A percentile compares a stretch with the other conserved stretches of the same genome.
Evolutionary conservation across 805 yeast genomes (phyloP).

Genomic region (Hanseniaspora meyeri): DNA sequence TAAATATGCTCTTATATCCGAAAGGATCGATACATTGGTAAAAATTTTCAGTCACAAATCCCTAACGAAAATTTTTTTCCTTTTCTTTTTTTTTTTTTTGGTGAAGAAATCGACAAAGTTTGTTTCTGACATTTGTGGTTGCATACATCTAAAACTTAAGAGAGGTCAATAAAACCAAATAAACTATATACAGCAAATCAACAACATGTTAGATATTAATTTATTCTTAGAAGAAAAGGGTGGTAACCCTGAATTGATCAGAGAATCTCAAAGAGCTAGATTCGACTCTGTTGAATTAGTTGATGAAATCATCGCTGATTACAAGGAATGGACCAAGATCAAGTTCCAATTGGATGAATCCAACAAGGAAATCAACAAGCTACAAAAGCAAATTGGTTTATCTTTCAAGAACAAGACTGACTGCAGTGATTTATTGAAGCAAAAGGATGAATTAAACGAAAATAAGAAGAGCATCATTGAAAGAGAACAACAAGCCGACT

Average conservation of each 20-base stretch:
- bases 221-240: constrained; percentile 93
- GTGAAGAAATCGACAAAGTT: not conserved
- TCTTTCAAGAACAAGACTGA: constrained; percentile 93
- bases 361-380: constrained; percentile 76
- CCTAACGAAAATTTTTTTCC: not conserved
- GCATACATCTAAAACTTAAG: no score
- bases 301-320: constrained; percentile 84
- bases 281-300: constrained; percentile 90
- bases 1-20: constrained; percentile 37
- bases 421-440: constrained; percentile 66
- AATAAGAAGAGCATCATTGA: constrained; percentile 56
- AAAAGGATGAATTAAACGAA: constrained; percentile 63
- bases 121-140: no score
- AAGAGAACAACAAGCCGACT: constrained; percentile 70
- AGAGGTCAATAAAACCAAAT: no score
- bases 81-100: not conserved
- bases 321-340: constrained; percentile 82
- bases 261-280: constrained; percentile 83
- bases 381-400: constrained; percentile 86
- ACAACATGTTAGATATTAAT: constrained; percentile 74
- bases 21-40: no score
- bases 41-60: no score
- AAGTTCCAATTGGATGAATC: constrained; percentile 82
- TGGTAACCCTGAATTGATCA: constrained; percentile 83
- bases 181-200: not conserved